Evolutionary conservation across 345 rosid genomes (phyloP).

Genomic region (Sonneratia caseolaris): DNA sequence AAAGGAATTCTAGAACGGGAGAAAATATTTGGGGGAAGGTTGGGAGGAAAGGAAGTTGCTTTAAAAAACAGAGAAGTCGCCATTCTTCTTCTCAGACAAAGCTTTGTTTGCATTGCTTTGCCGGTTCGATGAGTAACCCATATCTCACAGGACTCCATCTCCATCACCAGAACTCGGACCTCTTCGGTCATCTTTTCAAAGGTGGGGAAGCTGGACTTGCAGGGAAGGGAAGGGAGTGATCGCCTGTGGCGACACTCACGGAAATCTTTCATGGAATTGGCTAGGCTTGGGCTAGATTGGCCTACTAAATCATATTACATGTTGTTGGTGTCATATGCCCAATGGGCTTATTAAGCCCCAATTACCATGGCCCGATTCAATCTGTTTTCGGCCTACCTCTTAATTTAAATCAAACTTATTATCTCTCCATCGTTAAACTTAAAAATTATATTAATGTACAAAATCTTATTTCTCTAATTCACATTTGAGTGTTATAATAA

Average conservation of each 20-base stretch:
- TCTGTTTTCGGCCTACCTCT: too few relatives aligned
- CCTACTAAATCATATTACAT: too few relatives aligned
- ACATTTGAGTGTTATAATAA: too few relatives aligned
- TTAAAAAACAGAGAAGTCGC: constrained; percentile 49
- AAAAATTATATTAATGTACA: too few relatives aligned
- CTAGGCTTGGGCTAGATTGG: too few relatives aligned
- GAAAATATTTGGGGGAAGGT: constrained; percentile 1
- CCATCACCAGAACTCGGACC: neutral
- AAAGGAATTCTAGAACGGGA: constrained; percentile 16
- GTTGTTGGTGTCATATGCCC: too few relatives aligned
- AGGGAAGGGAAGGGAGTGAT: neutral
- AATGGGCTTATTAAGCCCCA: too few relatives aligned
- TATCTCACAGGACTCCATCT: constrained; percentile 8
- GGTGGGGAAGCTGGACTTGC: neutral
- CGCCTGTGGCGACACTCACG: neutral
- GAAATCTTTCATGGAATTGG: neutral
- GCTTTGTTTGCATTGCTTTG: constrained; percentile 18
- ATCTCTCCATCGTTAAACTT: too few relatives aligned
- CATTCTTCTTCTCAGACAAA: neutral
- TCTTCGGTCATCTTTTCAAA: neutral
- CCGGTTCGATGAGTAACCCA: constrained; percentile 33
- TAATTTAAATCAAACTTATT: too few relatives aligned
- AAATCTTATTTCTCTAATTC: too few relatives aligned
- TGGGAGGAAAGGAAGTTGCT: constrained; percentile 44
- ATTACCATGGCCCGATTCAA: too few relatives aligned